Evolutionary conservation across 1,284 basidiomycete genomes (phyloP).

Genomic region (Apiotrichum brassicae): DNA sequence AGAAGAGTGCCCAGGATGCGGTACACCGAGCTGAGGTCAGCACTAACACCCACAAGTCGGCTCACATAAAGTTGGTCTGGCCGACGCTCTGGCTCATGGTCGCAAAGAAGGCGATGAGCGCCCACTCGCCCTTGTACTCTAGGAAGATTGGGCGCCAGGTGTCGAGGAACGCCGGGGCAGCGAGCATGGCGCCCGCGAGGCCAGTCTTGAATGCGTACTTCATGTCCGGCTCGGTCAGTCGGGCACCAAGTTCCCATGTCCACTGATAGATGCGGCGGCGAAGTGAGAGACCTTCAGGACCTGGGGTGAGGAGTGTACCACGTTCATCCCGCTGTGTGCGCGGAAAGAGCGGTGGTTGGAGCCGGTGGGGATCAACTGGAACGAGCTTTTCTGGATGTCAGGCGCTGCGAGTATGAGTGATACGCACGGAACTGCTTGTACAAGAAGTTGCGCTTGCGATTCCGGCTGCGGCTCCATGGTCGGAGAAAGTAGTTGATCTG

Average conservation of each 20-base stretch:
- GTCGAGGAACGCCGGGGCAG: conserved; percentile 79
- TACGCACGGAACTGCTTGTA: conserved; percentile 41
- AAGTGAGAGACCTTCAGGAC: conserved; percentile 55
- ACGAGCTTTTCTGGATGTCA: conserved; percentile 63
- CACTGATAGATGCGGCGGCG: conserved; percentile 52
- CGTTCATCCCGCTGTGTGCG: conserved; percentile 73
- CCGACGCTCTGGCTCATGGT: conserved; percentile 78
- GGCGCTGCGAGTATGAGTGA: neutral
- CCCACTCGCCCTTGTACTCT: conserved; percentile 84
- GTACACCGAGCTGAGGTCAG: conserved; percentile 47
- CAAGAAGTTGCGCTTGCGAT: conserved; percentile 13
- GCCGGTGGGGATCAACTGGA: conserved; percentile 54
- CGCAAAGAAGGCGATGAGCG: conserved; percentile 83
- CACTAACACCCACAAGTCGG: neutral
- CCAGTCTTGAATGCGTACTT: conserved; percentile 85
- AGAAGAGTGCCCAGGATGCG: conserved; percentile 71
- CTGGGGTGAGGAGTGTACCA: conserved; percentile 74
- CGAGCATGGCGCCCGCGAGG: conserved; percentile 59
- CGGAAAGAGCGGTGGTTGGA: conserved; percentile 63
- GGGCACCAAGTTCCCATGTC: conserved; percentile 69
- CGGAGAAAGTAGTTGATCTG: conserved; percentile 27
- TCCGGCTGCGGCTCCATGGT: conserved; percentile 6
- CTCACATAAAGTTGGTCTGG: conserved; percentile 73
- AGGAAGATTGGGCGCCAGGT: conserved; percentile 69
- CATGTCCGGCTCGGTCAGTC: conserved; percentile 66